Base-by-base conservation (phyloP, 805 yeast genomes). In the Cyberlindnera samutprakarnensis region DNA sequence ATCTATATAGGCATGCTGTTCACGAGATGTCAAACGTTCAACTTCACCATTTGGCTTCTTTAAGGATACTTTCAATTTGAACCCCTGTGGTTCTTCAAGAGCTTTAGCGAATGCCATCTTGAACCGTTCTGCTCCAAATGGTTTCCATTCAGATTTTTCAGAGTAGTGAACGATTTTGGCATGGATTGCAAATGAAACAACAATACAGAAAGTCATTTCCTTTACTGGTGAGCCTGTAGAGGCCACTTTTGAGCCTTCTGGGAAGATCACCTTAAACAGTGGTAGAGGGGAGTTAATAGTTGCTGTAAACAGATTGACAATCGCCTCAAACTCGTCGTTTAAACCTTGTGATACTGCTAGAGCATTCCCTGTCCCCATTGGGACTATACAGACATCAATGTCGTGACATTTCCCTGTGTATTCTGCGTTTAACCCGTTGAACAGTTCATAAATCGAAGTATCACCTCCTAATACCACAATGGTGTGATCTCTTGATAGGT, bases 321-420 rank as follows among this genome's bases (percentile, higher is more conserved):
- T 42, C 0, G 72, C 63, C 1, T 39, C 35, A 1, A 57, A 34
- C 11, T 64, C 61, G 18, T 54, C 49, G 1, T 32, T 29, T 4
- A 70, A 37, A 0, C 73, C 75, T 3, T 77, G 43, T 0, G 95
- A 78, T 16, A 70, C 67, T 2, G 84, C 71, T 37, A 85, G 61
- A 2, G 94, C 87, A 52, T 88, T 88, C 0, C 95, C 96, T 1
- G 94, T 80, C 2, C 96, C 96, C 37, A 76, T 64, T 0, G 96
- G 94, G 12, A 88, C 52, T 1, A 57, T 48, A 2, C 51, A 35
- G 5, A 62, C 27, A 22, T 42, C 36, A 7, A 60, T 17, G n/a
- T 31, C 24, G 8, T 31, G 16, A 5, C 15, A 6, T 33, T 22
- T 8, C 12, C 42, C 10, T 40, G 11, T n/a, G 14, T 19, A n/a